Evolutionary conservation across 2,329 filamentous ascomycete genomes (phyloP), one percentile per base, ranked within the genome.

Genomic region (Pezicula rhizophila): DNA sequence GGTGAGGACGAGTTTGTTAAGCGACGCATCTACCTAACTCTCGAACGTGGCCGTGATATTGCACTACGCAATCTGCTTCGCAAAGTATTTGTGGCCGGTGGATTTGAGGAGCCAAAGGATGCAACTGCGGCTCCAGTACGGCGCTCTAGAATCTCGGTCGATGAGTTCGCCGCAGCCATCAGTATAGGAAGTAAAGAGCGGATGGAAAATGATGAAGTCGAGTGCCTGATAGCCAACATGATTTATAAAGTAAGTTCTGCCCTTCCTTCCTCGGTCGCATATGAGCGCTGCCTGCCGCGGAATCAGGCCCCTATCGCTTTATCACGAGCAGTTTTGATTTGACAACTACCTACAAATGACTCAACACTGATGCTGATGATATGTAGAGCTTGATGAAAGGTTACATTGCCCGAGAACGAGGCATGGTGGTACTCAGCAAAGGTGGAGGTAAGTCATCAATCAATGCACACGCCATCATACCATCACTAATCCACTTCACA

Each of bases 1-100:
- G 86, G 87, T 23, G 91, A 97, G 68, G 83, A 90, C n/a, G 88
- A 93, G 57, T 96, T 97, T 58, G 90, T 97, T 55, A 92, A 87
- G 66, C 82, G 87, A 26, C 86, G 92, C 40, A 95, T 99, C 58
- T 99, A 97, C 67, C 79, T 99, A 18, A 96, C 93, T 0, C 77
- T 99, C 0, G 93, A 99, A 65, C 82, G 93, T 39, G 89, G 89
- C 11, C 85, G 93, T 44, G 93, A 99, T 62, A 89, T 97, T 53
- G 87, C 90, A 8, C 69, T 99, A 54, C 86, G 93, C 48, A 99
- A 99, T 64, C 75, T 99, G 3, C 80, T 96, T 52, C 82, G 93
- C 37, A 96, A 95, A 64, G 91, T 97, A 2, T 97, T 93, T 64
- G 66, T 97, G 17, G 81, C 82, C 1, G 89, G 86, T 37, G 93